Base-by-base conservation (phyloP, 202 grass and related monocot species). In the Bolboschoenoplectus hybrid region DNA sequence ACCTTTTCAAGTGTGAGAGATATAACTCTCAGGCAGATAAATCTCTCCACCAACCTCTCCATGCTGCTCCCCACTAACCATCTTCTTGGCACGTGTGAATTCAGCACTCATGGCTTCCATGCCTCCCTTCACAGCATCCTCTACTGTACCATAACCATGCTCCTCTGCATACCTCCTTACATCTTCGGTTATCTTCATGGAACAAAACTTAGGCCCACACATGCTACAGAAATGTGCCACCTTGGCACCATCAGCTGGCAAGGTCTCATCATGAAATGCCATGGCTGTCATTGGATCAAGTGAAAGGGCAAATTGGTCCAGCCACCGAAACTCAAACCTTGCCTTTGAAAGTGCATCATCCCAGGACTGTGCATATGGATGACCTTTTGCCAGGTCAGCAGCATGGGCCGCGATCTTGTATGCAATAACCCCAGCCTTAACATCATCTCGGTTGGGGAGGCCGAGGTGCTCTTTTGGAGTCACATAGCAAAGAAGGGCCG, bases 311-410 rank as follows among this genome's bases (percentile, higher is more conserved):
- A 98, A 98, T 69, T 98, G 96, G 71, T 98, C 96, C 66, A 98
- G 75, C 96, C 96, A 98, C 92, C 96, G 92, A 91, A 98, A 98
- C 86, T 98, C 96, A 92, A 98, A 98, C 51, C 95, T 98, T n/a
- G 96, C 96, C 69, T 92, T 98, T 87, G 93, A 95, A 63, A 98
- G 85, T 65, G 91, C 90, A 89, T 98, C 96, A 83, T 98, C 96
- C 96, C 96, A 94, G 67, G 89, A 88, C 75, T 98, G 96, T 84
- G 96, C 93, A 64, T 91, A 89, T 12, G 90, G 93, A 88, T 98
- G 96, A 26, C 90, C 86, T 81, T 98, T 98, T 71, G 96, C 97
- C 64, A 98, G 87, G 87, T 98, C 97, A 86, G 93, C 97, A 76
- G 97, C 93, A 84, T 98, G 97, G 85, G 97, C 91, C 63, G 97